phyloP scores from a whole-genome alignment of 129 eudicot genomes.

The Erigeron canadensis region DNA sequence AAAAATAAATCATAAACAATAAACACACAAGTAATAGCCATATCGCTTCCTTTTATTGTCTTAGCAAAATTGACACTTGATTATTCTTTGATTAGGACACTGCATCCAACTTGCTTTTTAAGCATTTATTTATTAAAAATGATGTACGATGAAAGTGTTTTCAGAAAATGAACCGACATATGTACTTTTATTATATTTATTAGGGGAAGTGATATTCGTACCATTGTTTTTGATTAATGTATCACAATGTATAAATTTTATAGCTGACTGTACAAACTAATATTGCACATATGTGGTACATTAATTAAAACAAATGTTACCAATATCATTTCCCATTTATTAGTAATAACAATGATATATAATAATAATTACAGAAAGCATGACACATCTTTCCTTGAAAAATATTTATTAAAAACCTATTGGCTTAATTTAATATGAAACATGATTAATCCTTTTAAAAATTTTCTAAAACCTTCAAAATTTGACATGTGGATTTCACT shows the following conservation, averaged over 20 bases:
- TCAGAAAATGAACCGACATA: conserved; percentile 6
- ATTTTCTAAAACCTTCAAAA: no score
- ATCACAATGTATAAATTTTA: no score
- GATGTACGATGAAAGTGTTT: conserved; percentile 16
- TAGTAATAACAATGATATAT: no score
- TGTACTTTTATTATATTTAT: not conserved
- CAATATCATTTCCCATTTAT: no score
- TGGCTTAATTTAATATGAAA: not conserved
- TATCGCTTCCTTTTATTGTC: not conserved
- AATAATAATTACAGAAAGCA: not conserved
- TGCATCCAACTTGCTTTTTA: conserved; percentile 13
- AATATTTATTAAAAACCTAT: not conserved
- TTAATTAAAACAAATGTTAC: no score
- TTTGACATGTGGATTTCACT: no score
- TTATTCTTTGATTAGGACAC: conserved; percentile 30
- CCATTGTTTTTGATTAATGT: no score
- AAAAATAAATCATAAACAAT: not conserved
- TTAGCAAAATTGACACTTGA: conserved; percentile 13
- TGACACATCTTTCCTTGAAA: not conserved
- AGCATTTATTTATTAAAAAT: conserved; percentile 10
- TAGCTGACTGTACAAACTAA: no score
- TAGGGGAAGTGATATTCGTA: no score
- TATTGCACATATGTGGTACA: no score
- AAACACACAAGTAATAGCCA: not conserved
- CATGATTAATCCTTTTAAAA: no score